Base-by-base conservation (phyloP, 2,329 filamentous ascomycete species). In the Ilyonectria mors-panacis region DNA sequence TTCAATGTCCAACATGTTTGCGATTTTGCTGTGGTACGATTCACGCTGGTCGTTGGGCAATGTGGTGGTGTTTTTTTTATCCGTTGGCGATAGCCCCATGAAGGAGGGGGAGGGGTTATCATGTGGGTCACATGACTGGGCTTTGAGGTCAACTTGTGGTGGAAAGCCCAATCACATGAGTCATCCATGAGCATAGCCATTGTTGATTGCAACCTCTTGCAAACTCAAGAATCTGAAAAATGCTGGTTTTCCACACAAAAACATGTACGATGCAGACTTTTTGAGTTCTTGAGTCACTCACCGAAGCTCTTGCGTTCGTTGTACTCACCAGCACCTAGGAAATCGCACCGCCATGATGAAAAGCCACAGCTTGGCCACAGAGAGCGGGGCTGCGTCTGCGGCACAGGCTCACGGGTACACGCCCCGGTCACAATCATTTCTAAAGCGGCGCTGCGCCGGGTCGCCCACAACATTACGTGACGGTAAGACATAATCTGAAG, bases 1-100 rank as follows among this genome's bases (percentile, higher is more conserved):
- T 74, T 88, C 86, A 63, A 94, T 86, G 84, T 95, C 93, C 73
- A 94, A 86, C 92, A 94, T 94, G 37, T 69, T 82, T 75, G 63
- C 66, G 62, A 57, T 58, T 69, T 69, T 65, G 39, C 55, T 44
- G 65, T 69, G 63, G 64, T 75, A 67, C 59, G 63, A 68, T 73
- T 59, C 39, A 54, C 65, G 65, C 35, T 59, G 59, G 66, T 68
- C 28, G 65, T 70, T 51, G 65, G 67, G 62, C 63, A 61, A 55
- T 54, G 58, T 50, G 64, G 58, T 50, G 64, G 67, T 70, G 67
- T 69, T 70, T 70, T 70, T 76, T 76, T 73, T 35, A 69, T 60
- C 63, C 59, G 33, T 68, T 61, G 59, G 66, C 59, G 71, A 75
- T 75, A 70, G 44, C 67, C 68, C 58, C 58, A 69, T 65, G 71